phyloP scores from a whole-genome alignment of 2,329 filamentous ascomycete genomes.

The Penicillium janthinellum region DNA sequence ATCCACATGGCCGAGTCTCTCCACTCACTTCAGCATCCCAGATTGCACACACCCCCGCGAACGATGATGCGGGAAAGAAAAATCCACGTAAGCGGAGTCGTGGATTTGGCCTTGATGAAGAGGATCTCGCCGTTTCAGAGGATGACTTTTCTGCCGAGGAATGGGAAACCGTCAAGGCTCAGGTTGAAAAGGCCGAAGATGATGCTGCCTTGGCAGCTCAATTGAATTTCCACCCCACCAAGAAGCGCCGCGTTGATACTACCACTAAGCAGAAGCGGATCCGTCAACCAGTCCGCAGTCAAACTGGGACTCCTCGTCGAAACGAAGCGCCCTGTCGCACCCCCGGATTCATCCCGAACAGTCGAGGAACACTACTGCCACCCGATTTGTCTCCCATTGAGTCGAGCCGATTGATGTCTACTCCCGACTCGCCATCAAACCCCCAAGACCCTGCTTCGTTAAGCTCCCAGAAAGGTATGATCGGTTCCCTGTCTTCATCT shows the following conservation, averaged over 20 bases:
- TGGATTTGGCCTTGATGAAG: slow-evolving; percentile 44
- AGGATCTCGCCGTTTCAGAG: slow-evolving; percentile 32
- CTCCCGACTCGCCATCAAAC: slow-evolving; percentile 20
- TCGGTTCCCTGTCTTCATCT: background rate
- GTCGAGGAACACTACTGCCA: slow-evolving; percentile 28
- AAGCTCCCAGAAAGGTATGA: slow-evolving; percentile 1
- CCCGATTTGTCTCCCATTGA: slow-evolving; percentile 25
- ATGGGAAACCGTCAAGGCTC: slow-evolving; percentile 15
- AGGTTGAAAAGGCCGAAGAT: slow-evolving; percentile 13
- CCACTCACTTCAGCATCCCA: background rate
- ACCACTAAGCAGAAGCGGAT: slow-evolving; percentile 11
- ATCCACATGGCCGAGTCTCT: background rate
- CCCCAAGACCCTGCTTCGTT: background rate
- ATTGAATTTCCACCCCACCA: slow-evolving; percentile 5
- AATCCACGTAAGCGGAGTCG: slow-evolving; percentile 40
- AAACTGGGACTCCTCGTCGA: background rate
- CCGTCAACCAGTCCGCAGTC: background rate
- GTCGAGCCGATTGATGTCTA: slow-evolving; percentile 34
- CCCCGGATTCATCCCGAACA: slow-evolving; percentile 29
- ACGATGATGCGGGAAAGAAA: slow-evolving; percentile 1
- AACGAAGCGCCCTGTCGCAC: slow-evolving; percentile 13
- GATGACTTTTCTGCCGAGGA: slow-evolving; percentile 35
- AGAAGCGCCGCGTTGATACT: slow-evolving; percentile 17
- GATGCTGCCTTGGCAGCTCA: slow-evolving; percentile 12
- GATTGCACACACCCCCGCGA: background rate